A percentile compares a stretch with the other conserved stretches of the same genome.
phyloP scores from a whole-genome alignment of 805 yeast species.

The Monosporozyma siamensis region DNA sequence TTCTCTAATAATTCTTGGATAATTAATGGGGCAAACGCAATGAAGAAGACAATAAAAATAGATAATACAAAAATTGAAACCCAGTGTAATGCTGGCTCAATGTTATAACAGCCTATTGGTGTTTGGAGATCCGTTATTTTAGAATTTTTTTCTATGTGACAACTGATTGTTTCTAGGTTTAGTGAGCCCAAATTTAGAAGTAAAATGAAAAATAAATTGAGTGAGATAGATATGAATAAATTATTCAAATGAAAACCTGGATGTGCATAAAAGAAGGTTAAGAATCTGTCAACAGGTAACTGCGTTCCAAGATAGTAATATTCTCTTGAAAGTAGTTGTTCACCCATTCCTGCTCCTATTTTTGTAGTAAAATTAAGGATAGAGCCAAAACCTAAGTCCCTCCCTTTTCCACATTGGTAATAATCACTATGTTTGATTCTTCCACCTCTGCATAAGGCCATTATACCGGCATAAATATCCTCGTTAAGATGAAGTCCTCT shows the following conservation, averaged over 20 bases:
- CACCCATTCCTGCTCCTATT: conserved; percentile 99
- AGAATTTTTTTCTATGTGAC: conserved; percentile 53
- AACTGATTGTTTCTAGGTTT: conserved; percentile 58
- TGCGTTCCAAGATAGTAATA: conserved; percentile 86
- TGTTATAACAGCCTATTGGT: conserved; percentile 80
- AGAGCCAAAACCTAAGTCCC: conserved; percentile 90
- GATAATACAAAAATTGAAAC: conserved; percentile 80
- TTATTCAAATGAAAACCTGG: conserved; percentile 94
- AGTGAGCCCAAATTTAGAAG: conserved; percentile 73
- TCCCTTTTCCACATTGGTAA: conserved; percentile 93
- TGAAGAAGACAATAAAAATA: conserved; percentile 85
- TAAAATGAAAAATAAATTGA: conserved; percentile 78
- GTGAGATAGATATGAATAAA: conserved; percentile 74
- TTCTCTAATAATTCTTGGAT: conserved; percentile 84
- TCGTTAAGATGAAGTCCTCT: conserved; percentile 88
- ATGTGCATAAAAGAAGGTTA: conserved; percentile 92
- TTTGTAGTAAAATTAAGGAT: conserved; percentile 89
- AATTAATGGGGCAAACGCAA: conserved; percentile 78
- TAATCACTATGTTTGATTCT: conserved; percentile 91
- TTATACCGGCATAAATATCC: conserved; percentile 95
- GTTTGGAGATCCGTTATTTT: conserved; percentile 65
- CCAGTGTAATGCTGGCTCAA: conserved; percentile 85
- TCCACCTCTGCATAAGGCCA: conserved; percentile 81
- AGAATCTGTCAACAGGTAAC: conserved; percentile 77
- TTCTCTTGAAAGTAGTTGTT: conserved; percentile 85